Evolutionary conservation across 208 protist genomes (phyloP).

Genomic region (Borovskyia barvae): DNA sequence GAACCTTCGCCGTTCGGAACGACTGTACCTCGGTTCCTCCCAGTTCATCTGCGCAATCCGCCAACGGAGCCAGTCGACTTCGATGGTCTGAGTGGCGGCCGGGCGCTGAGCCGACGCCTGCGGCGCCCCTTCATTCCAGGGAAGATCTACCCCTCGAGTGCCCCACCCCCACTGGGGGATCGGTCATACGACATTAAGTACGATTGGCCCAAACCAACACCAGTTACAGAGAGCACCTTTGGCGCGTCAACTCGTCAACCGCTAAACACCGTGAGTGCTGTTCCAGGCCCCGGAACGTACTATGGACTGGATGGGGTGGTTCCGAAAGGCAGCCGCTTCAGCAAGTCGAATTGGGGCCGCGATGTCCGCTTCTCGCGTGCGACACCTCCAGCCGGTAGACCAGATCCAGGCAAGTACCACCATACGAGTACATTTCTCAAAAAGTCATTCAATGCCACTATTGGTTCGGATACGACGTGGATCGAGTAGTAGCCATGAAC

Average conservation of each 20-base stretch:
- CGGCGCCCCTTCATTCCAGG: constrained; percentile 29
- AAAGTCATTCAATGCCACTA: constrained; percentile 82
- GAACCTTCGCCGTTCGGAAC: constrained; percentile 62
- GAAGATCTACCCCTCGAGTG: constrained; percentile 27
- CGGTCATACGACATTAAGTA: constrained; percentile 66
- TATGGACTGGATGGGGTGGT: constrained; percentile 6
- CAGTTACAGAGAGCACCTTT: constrained; percentile 44
- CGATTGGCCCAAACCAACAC: constrained; percentile 66
- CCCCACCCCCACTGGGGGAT: constrained; percentile 14
- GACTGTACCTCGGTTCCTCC: constrained; percentile 54
- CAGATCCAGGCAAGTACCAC: constrained; percentile 62
- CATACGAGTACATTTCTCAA: constrained; percentile 71
- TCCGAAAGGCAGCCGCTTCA: constrained; percentile 2
- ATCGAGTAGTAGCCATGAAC: constrained; percentile 23
- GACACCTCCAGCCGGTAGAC: constrained; percentile 11
- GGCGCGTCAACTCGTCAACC: constrained; percentile 34
- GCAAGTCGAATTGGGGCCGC: constrained; percentile 48
- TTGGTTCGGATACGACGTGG: constrained; percentile 60
- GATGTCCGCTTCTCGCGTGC: constrained; percentile 59
- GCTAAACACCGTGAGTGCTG: constrained; percentile 6
- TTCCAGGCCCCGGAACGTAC: constrained; percentile 60
- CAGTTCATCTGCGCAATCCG: constrained; percentile 17
- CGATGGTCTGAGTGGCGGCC: constrained; percentile 8
- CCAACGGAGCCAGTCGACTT: constrained; percentile 10
- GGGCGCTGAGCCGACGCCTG: neutral